These are phyloP conservation scores for Suillus spraguei DNA, from an alignment of 768 basidiomycete genomes.

Conservation along the genomic window DNA sequence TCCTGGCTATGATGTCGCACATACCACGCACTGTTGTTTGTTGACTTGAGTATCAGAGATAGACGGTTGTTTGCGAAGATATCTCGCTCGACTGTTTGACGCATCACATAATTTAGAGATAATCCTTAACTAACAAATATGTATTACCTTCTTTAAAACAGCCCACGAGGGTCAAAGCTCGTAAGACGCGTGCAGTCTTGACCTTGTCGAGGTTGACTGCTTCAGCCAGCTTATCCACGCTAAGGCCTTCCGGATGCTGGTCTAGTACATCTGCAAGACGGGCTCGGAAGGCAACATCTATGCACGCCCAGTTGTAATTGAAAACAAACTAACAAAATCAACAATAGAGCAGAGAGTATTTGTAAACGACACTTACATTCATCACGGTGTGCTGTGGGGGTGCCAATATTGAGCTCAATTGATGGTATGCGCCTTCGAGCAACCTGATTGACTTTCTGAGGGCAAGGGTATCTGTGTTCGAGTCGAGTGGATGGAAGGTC, in stretches of 20 bases:
- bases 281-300: constrained; percentile 26
- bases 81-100: too few relatives aligned
- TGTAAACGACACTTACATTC: constrained; percentile 20
- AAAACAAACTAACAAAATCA: constrained; percentile 14
- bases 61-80: too few relatives aligned
- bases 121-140: neutral
- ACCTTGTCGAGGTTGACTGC: constrained; percentile 26
- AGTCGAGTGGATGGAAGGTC: constrained; percentile 26
- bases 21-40: neutral
- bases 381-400: constrained; percentile 31
- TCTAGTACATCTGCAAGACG: constrained; percentile 31
- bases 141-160: constrained; percentile 33
- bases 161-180: constrained; percentile 32
- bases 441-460: constrained; percentile 17
- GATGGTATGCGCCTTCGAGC: constrained; percentile 30
- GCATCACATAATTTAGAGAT: too few relatives aligned
- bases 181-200: constrained; percentile 33
- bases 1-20: constrained; percentile 15
- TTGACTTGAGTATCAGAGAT: too few relatives aligned
- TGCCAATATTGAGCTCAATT: constrained; percentile 28
- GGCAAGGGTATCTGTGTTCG: neutral
- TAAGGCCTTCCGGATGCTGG: constrained; percentile 30
- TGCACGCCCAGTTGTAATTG: constrained; percentile 30
- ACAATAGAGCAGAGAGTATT: neutral
- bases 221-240: constrained; percentile 27